Percentiles rank a stretch among this genome's conserved stretches.
Conservation (phyloP, 257 asterid species). For the Solanum raphanifolium region DNA sequence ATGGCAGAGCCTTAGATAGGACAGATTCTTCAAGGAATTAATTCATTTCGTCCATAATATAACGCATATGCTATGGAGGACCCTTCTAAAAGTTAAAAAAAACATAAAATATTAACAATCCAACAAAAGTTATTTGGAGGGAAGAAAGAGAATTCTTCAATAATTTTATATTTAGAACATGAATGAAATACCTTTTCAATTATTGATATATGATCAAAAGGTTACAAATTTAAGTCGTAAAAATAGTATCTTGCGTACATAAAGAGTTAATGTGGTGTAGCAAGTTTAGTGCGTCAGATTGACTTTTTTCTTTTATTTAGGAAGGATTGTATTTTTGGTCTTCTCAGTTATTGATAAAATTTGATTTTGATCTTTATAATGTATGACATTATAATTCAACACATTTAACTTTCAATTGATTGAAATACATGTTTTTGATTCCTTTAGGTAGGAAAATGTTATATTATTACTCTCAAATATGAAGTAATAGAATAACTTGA, state of each 20-base stretch:
- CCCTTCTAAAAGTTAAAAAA: background rate
- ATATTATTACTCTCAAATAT: too few relatives aligned
- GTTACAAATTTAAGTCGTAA: accelerated
- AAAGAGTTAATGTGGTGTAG: background rate
- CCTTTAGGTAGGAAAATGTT: too few relatives aligned
- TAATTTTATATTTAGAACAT: background rate
- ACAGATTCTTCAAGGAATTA: background rate
- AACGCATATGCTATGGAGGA: background rate
- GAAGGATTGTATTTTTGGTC: accelerated
- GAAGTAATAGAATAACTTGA: background rate
- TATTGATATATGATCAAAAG: background rate
- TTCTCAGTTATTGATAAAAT: accelerated
- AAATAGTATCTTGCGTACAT: accelerated
- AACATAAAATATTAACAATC: background rate
- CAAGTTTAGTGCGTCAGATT: accelerated
- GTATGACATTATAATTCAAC: too few relatives aligned
- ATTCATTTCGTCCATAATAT: background rate
- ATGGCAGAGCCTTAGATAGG: background rate
- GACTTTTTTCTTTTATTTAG: background rate
- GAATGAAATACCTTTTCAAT: background rate
- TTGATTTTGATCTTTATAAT: too few relatives aligned
- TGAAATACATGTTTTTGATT: too few relatives aligned
- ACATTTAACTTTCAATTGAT: too few relatives aligned
- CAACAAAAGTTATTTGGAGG: background rate
- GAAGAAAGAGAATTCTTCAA: background rate